Conservation (phyloP, 805 yeast species). For the Ogataea zsoltii region DNA sequence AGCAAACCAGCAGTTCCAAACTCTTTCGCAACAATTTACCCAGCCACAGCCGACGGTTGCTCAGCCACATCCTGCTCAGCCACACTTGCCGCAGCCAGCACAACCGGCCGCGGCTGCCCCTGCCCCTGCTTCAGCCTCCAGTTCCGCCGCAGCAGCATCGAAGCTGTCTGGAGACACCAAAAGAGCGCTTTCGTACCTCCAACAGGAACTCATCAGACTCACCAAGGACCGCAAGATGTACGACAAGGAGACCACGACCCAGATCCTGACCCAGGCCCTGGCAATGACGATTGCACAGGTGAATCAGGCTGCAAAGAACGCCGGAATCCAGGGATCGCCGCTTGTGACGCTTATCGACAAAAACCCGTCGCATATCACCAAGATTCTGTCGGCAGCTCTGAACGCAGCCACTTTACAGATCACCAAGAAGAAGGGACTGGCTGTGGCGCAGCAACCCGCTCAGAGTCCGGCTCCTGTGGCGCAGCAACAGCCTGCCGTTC, state of each 20-base stretch:
- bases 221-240: constrained; percentile 76
- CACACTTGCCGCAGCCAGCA: background rate
- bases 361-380: constrained; percentile 78
- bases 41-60: constrained; percentile 21
- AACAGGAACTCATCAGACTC: constrained; percentile 79
- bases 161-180: constrained; percentile 58
- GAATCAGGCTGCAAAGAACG: constrained; percentile 82
- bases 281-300: constrained; percentile 93
- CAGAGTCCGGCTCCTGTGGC: constrained; percentile 5
- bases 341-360: constrained; percentile 74
- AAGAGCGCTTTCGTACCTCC: constrained; percentile 77
- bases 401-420: constrained; percentile 71
- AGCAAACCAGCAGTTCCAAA: constrained; percentile 21
- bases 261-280: constrained; percentile 82
- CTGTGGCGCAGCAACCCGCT: constrained; percentile 21
- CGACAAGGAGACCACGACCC: constrained; percentile 81
- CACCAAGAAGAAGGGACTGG: constrained; percentile 50
- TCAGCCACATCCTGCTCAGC: background rate
- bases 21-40: constrained; percentile 25
- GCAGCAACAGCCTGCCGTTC: constrained; percentile 7
- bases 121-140: constrained; percentile 4
- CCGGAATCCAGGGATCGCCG: constrained; percentile 78
- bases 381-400: constrained; percentile 76
- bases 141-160: constrained; percentile 26
- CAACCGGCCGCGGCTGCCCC: constrained; percentile 20